phyloP scores from a whole-genome alignment of 345 rosid genomes.

The Eucalyptus cloeziana region DNA sequence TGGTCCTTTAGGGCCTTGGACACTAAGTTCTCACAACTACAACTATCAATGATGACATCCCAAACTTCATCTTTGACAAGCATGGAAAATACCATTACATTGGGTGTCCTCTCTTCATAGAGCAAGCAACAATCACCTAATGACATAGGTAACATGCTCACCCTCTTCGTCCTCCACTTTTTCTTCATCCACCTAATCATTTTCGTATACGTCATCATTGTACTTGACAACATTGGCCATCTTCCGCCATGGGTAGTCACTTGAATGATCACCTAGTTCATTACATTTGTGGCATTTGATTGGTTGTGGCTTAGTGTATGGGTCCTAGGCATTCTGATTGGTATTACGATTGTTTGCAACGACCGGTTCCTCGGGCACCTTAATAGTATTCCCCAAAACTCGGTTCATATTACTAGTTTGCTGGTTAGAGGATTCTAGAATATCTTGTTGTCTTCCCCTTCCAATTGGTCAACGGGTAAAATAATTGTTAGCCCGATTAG shows the following conservation, averaged over 20 bases:
- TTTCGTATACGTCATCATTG: neutral
- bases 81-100: neutral
- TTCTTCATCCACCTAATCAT: neutral
- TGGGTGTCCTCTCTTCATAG: fast-evolving
- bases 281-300: neutral
- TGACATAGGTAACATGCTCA: too few relatives aligned
- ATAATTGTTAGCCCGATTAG: fast-evolving
- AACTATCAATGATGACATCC: neutral
- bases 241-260: neutral
- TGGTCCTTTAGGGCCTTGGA: neutral
- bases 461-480: fast-evolving
- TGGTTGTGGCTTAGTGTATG: neutral
- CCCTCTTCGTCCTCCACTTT: neutral
- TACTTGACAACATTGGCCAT: neutral
- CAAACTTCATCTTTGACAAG: neutral
- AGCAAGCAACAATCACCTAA: neutral
- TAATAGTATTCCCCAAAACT: fast-evolving
- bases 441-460: neutral
- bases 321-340: neutral
- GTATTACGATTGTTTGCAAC: fast-evolving
- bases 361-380: fast-evolving
- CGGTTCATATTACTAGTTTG: neutral
- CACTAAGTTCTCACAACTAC: neutral
- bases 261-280: neutral
- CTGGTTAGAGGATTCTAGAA: neutral